These are phyloP conservation scores for Coniochaeta sp. DNA, from an alignment of 2,329 filamentous ascomycete species.

Conservation along the genomic window DNA sequence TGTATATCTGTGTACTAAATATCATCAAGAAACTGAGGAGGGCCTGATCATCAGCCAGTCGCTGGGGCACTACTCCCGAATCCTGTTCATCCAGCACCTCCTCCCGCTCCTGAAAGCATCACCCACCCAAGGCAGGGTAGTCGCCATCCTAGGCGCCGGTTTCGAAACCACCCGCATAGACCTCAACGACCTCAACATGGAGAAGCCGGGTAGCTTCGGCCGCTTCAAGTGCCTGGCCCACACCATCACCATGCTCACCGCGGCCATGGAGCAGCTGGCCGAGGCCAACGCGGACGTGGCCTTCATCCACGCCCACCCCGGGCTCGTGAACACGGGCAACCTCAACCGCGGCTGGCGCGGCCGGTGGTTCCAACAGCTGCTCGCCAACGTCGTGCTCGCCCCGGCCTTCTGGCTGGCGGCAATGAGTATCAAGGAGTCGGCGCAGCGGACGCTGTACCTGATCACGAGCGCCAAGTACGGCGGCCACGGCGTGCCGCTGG, in stretches of 20 bases:
- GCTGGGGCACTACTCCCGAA: constrained; percentile 34
- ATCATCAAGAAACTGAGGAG: constrained; percentile 26
- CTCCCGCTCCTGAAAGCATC: constrained; percentile 27
- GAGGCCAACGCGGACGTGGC: constrained; percentile 20
- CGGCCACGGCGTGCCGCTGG: constrained; percentile 2
- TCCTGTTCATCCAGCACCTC: constrained; percentile 31
- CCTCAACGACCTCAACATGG: constrained; percentile 26
- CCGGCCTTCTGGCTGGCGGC: constrained; percentile 1
- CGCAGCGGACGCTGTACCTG: constrained; percentile 4
- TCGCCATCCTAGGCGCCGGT: constrained; percentile 27
- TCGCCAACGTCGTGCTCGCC: constrained; percentile 2
- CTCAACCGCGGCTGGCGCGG: constrained; percentile 6
- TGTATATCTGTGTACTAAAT: constrained; percentile 4
- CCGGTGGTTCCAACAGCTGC: not conserved
- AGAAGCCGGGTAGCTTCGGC: constrained; percentile 21
- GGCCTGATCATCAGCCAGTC: constrained; percentile 32
- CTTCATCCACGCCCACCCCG: constrained; percentile 28
- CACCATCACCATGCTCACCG: constrained; percentile 21
- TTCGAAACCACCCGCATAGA: constrained; percentile 19
- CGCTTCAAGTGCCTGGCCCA: constrained; percentile 22
- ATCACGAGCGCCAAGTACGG: constrained; percentile 5
- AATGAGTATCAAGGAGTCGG: not conserved
- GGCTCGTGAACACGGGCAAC: constrained; percentile 27
- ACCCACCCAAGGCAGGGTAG: constrained; percentile 14
- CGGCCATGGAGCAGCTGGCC: constrained; percentile 23